phyloP scores from a whole-genome alignment of 1,284 basidiomycete species.

The Ustilago vetiveriae region DNA sequence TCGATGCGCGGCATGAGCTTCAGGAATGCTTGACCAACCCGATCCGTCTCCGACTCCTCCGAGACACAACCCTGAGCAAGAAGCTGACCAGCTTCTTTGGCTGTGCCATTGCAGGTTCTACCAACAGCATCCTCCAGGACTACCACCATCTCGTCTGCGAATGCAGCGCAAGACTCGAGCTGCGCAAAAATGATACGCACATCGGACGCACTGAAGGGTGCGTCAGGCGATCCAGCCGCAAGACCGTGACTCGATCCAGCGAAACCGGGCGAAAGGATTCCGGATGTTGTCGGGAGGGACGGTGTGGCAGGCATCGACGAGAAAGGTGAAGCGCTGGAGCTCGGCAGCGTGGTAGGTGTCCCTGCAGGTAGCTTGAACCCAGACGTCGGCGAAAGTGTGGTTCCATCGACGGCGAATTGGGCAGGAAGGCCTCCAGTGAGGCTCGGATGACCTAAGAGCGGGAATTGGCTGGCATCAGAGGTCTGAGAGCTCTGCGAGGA shows the following conservation, averaged over 20 bases:
- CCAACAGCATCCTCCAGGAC: constrained; percentile 68
- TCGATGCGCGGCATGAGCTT: constrained; percentile 80
- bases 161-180: constrained; percentile 77
- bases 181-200: constrained; percentile 81
- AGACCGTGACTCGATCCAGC: constrained; percentile 4
- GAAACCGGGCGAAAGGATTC: constrained; percentile 4
- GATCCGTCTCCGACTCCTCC: constrained; percentile 70
- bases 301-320: constrained; percentile 26
- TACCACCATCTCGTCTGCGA: constrained; percentile 75
- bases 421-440: constrained; percentile 12
- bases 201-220: constrained; percentile 76
- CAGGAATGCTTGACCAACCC: constrained; percentile 81
- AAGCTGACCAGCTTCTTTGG: constrained; percentile 30
- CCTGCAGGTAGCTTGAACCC: constrained; percentile 7
- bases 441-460: constrained; percentile 14
- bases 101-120: constrained; percentile 20
- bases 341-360: constrained; percentile 1
- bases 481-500: constrained; percentile 61
- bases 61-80: constrained; percentile 19
- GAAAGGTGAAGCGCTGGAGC: constrained; percentile 8
- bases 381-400: constrained; percentile 8
- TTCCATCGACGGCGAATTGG: constrained; percentile 25
- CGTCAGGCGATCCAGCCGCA: constrained; percentile 13
- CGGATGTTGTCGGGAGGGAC: constrained; percentile 17
- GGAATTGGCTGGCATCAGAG: constrained; percentile 40